A percentile compares a stretch with the other conserved stretches of the same genome.
Conservation (phyloP, 2,329 filamentous ascomycete genomes). For the Aspergillus unguis region DNA sequence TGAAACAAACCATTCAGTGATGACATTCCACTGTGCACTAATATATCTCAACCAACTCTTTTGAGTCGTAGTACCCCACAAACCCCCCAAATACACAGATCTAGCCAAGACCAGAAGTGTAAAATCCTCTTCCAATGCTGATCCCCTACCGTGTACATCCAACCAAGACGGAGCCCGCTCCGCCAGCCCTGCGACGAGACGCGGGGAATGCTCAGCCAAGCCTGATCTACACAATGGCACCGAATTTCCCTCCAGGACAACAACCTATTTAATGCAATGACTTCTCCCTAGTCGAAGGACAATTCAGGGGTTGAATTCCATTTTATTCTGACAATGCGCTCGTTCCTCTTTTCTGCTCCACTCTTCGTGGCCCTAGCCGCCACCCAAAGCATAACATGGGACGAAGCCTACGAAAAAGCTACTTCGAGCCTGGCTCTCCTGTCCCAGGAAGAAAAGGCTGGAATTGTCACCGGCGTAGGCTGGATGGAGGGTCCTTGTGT, state of each 20-base stretch:
- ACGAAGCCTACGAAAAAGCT: slow-evolving; percentile 14
- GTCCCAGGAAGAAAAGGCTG: slow-evolving; percentile 25
- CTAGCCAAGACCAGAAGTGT: too few species aligned
- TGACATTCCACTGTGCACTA: too few species aligned
- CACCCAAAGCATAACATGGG: slow-evolving; percentile 10
- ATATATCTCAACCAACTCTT: not conserved
- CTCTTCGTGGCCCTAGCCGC: not conserved
- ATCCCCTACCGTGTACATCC: too few species aligned
- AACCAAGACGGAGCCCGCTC: too few species aligned
- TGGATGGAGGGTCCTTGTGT: slow-evolving; percentile 32
- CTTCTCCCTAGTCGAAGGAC: too few species aligned
- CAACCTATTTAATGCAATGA: too few species aligned
- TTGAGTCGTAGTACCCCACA: slow-evolving; percentile 6
- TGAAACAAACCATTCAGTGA: too few species aligned
- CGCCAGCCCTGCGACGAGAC: not conserved
- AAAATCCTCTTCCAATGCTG: too few species aligned
- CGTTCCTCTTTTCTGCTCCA: not conserved
- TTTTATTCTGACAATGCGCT: not conserved
- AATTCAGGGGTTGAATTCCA: not conserved
- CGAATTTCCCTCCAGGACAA: not conserved
- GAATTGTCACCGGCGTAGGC: slow-evolving; percentile 28
- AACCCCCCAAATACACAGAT: not conserved
- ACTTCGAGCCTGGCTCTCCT: slow-evolving; percentile 13
- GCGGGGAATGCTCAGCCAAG: not conserved
- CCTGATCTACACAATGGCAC: not conserved